Conservation (phyloP, 345 rosid species). For the Eucalyptus tenuipes region DNA sequence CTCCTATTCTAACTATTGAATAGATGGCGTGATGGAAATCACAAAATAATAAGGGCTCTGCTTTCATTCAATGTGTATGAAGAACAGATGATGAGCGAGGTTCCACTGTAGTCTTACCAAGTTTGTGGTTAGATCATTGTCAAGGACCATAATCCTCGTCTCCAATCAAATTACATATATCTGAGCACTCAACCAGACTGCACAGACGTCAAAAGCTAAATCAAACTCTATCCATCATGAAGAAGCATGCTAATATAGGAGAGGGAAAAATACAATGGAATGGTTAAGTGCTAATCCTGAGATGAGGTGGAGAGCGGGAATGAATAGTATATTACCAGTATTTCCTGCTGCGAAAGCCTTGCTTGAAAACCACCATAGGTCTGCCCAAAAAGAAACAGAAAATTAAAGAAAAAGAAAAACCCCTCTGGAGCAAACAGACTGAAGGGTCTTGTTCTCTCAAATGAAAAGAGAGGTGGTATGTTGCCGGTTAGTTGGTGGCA, state of each 20-base stretch:
- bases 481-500: neutral
- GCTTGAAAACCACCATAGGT: slow-evolving; percentile 79
- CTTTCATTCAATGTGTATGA: neutral
- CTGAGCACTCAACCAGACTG: slow-evolving; percentile 93
- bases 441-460: neutral
- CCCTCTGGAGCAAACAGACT: neutral
- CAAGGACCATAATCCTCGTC: slow-evolving; percentile 70
- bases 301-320: neutral
- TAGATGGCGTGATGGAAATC: neutral
- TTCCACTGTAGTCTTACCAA: neutral
- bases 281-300: neutral
- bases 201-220: neutral
- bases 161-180: slow-evolving; percentile 79
- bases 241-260: neutral
- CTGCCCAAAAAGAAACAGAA: slow-evolving; percentile 6
- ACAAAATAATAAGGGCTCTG: neutral
- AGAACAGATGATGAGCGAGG: neutral
- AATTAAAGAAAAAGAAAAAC: neutral
- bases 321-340: slow-evolving; percentile 40
- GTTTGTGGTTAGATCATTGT: neutral
- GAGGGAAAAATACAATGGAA: neutral
- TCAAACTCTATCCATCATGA: neutral
- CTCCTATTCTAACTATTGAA: neutral
- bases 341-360: slow-evolving; percentile 80
- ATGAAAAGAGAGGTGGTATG: neutral